These are phyloP conservation scores for Pseudopyrenochaeta lycopersici DNA, from an alignment of 2,329 filamentous ascomycete genomes.

Conservation along the genomic window DNA sequence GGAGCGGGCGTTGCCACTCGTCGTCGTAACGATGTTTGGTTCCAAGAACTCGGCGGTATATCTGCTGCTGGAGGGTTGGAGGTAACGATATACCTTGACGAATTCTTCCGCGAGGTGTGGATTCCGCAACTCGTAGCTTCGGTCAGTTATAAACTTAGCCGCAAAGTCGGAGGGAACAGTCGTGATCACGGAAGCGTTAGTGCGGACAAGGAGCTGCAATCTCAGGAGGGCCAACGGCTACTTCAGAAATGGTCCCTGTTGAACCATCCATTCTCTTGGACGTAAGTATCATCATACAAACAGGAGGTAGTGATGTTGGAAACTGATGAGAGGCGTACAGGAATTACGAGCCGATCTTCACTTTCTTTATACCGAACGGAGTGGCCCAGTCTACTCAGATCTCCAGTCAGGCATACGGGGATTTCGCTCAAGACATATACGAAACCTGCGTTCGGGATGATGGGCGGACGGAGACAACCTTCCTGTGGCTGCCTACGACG, in stretches of 20 bases:
- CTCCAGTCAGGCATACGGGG: not conserved
- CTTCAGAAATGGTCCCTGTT: not conserved
- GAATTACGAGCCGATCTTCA: not conserved
- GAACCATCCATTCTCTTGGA: not conserved
- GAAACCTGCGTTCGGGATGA: not conserved
- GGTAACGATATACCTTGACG: not conserved
- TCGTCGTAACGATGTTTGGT: not conserved
- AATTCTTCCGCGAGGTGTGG: not conserved
- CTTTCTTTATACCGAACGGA: not conserved
- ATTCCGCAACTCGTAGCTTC: not conserved
- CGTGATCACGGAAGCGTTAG: not conserved
- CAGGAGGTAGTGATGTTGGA: not conserved
- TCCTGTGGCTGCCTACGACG: not conserved
- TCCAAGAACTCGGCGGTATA: not conserved
- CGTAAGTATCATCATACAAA: not conserved
- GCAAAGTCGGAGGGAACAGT: not conserved
- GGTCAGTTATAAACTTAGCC: not conserved
- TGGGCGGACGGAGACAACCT: not conserved
- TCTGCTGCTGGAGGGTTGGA: not conserved
- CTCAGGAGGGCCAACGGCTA: not conserved
- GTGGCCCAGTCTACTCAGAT: not conserved
- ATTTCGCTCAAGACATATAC: slow-evolving; percentile 2
- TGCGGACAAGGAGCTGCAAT: not conserved
- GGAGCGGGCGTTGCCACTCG: not conserved
- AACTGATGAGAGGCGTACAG: not conserved